phyloP scores from a whole-genome alignment of 441 rosid species.

The Theobroma grandiflorum region DNA sequence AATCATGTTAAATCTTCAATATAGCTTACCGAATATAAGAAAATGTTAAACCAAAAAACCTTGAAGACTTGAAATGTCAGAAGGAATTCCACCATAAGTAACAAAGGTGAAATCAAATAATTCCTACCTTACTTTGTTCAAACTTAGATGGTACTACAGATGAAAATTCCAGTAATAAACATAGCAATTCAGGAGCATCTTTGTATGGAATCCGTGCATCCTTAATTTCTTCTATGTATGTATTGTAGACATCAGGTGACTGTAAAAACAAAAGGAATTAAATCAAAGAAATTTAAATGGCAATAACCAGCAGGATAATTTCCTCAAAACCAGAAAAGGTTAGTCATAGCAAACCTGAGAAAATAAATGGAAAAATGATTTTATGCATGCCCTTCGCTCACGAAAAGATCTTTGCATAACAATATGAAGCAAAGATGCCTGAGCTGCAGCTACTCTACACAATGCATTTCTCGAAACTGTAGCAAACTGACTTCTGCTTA shows the following conservation, averaged over 20 bases:
- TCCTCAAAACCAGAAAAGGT: conserved; percentile 18
- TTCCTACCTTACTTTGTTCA: conserved; percentile 73
- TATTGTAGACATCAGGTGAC: conserved; percentile 72
- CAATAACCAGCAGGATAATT: conserved; percentile 8
- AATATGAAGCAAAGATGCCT: conserved; percentile 69
- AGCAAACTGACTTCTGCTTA: conserved; percentile 76
- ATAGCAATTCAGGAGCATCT: conserved; percentile 78
- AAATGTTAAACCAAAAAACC: conserved; percentile 18
- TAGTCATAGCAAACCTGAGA: conserved; percentile 60
- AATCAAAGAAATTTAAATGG: conserved; percentile 10
- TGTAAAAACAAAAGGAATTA: conserved; percentile 42
- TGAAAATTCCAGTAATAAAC: conserved; percentile 73
- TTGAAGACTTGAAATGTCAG: conserved; percentile 14
- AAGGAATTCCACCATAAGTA: conserved; percentile 13
- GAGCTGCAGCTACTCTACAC: conserved; percentile 78
- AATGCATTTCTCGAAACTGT: conserved; percentile 81
- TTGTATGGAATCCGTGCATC: conserved; percentile 73
- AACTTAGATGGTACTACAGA: conserved; percentile 53
- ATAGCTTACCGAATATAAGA: conserved; percentile 14
- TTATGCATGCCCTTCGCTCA: conserved; percentile 76
- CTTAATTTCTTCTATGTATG: conserved; percentile 70
- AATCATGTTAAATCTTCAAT: conserved; percentile 26
- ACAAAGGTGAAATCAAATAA: conserved; percentile 7
- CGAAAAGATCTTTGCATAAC: conserved; percentile 77
- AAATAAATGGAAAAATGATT: conserved; percentile 63